Percentiles rank a stretch among this genome's conserved stretches.
These are phyloP conservation scores for Pulveroboletus sp. DNA, from an alignment of 768 basidiomycete species.

Conservation along the genomic window DNA sequence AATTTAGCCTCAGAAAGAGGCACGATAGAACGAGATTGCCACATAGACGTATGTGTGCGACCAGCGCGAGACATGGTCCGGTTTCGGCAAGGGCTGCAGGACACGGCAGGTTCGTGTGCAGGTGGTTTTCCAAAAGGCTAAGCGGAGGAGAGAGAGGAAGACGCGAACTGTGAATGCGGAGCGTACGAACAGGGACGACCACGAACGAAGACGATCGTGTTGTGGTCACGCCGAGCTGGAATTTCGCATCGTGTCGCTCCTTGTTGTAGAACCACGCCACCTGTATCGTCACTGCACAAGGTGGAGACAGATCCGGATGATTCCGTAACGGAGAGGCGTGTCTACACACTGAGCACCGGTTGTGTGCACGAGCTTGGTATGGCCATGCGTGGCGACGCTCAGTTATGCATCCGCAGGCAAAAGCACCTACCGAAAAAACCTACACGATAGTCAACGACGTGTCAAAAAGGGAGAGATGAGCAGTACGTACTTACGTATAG, in stretches of 20 bases:
- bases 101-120: slow-evolving; percentile 79
- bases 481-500: slow-evolving; percentile 47
- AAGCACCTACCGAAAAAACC: slow-evolving; percentile 57
- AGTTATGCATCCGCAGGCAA: slow-evolving; percentile 70
- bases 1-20: slow-evolving; percentile 58
- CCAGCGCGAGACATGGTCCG: slow-evolving; percentile 64
- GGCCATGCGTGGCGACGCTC: slow-evolving; percentile 60
- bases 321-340: slow-evolving; percentile 84
- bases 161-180: neutral
- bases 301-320: slow-evolving; percentile 96
- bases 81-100: slow-evolving; percentile 80
- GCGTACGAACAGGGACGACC: neutral
- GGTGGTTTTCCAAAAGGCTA: slow-evolving; percentile 67
- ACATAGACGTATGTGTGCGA: slow-evolving; percentile 76
- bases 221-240: slow-evolving; percentile 45
- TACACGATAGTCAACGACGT: neutral
- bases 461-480: neutral
- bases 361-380: slow-evolving; percentile 76
- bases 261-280: slow-evolving; percentile 76
- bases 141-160: neutral
- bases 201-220: slow-evolving; percentile 29
- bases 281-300: slow-evolving; percentile 76
- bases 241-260: slow-evolving; percentile 31
- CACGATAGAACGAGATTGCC: slow-evolving; percentile 73
- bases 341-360: slow-evolving; percentile 49